Conservation (phyloP, 164 flowering plant genomes). For the Piper betle region DNA sequence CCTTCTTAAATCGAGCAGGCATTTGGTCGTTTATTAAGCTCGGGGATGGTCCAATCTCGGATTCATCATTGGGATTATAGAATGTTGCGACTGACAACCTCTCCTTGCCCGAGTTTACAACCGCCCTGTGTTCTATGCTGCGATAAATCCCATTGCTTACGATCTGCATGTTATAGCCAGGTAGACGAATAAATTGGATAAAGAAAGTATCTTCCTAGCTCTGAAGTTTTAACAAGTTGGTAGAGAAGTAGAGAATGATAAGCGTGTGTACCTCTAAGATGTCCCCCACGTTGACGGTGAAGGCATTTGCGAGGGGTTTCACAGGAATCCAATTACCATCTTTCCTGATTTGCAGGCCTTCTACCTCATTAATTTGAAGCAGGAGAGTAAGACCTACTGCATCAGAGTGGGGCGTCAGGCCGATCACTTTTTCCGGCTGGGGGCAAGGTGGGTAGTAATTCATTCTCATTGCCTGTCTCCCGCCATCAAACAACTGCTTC, state of each 20-base stretch:
- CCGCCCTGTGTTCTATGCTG: constrained; percentile 28
- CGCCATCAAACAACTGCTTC: constrained; percentile 14
- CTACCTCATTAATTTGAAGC: constrained; percentile 26
- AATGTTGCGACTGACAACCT: constrained; percentile 28
- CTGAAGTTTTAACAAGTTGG: too few relatives aligned
- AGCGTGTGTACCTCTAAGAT: constrained; percentile 26
- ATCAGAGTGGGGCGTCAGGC: constrained; percentile 39
- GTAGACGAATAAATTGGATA: not conserved
- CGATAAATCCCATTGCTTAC: constrained; percentile 25
- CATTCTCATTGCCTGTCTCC: constrained; percentile 18
- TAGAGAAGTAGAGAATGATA: not conserved
- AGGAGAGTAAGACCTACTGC: constrained; percentile 25
- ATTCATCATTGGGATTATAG: constrained; percentile 18
- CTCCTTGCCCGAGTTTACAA: constrained; percentile 19
- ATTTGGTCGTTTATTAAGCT: constrained; percentile 6
- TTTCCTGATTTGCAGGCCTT: constrained; percentile 36
- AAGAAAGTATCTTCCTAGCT: not conserved
- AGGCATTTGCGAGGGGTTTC: constrained; percentile 23
- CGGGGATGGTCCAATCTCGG: constrained; percentile 18
- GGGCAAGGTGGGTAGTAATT: constrained; percentile 35
- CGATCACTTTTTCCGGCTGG: constrained; percentile 26
- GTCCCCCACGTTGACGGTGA: constrained; percentile 37
- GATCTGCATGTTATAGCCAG: constrained; percentile 11
- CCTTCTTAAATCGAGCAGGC: constrained; percentile 17
- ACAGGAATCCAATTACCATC: constrained; percentile 32